Base-by-base conservation (phyloP, 805 yeast species). In the Brettanomyces custersianus region DNA sequence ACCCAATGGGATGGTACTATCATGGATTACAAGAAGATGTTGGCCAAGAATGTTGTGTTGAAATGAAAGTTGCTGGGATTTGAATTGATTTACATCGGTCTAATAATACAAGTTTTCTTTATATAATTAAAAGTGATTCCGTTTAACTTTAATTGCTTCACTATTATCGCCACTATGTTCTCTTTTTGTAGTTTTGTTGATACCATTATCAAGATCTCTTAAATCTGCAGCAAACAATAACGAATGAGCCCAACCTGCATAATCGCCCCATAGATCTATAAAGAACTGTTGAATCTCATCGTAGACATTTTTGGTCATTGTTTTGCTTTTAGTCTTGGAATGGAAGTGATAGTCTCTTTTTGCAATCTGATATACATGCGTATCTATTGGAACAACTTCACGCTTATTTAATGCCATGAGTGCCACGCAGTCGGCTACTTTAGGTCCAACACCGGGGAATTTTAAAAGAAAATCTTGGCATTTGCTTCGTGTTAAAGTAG, bases 171-270 rank as follows among this genome's bases (percentile, higher is more conserved):
- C 18, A 13, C 35, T 31, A 19, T 38, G 34, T 6, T 31, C 33
- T 19, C 37, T 36, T 12, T 35, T 43, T 12, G 31, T 34, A 4
- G 25, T 18, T 20, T 33, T 45, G 40, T 76, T 77, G 13, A 76
- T 57, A 1, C 92, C 92, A 48, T 77, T 79, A 37, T 82, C 72
- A 39, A 84, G 65, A 40, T 82, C 87, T 34, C 61, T 59, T 37
- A 88, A 66, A 51, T 87, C 96, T 5, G 87, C 71, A 0, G 96
- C 80, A 58, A 88, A 88, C 39, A 88, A 64, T 9, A 90, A 86
- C n/a, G 90, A 81, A 51, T 90, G 98, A 0, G 97, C 97, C 98
- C 98, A 92, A 0, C 98, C 98, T 2, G 98, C 96, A 53, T 82
- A 2, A 72, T 72, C 0, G 96, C 96, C 90, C 96, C 92, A 30